Evolutionary conservation across 2,329 filamentous ascomycete genomes (phyloP).

Genomic region (Fusarium drepaniforme): DNA sequence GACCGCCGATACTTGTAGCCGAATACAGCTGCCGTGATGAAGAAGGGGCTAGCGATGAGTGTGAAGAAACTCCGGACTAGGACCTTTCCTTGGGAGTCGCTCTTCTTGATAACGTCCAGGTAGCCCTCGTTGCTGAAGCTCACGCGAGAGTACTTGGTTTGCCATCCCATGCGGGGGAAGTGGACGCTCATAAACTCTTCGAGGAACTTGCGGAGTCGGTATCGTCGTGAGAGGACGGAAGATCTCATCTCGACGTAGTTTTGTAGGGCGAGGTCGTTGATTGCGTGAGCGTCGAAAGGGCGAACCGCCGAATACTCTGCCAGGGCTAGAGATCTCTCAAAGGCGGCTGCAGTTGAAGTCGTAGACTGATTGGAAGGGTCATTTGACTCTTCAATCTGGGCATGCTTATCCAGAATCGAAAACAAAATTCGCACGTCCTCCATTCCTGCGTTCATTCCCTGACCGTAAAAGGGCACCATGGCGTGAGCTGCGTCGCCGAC

Average conservation of each 20-base stretch:
- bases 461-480: slow-evolving; percentile 98
- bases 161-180: slow-evolving; percentile 84
- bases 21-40: slow-evolving; percentile 40
- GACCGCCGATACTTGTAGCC: slow-evolving; percentile 45
- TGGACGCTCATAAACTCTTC: slow-evolving; percentile 87
- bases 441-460: slow-evolving; percentile 96
- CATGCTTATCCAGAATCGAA: slow-evolving; percentile 79
- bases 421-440: slow-evolving; percentile 95
- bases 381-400: slow-evolving; percentile 59
- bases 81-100: slow-evolving; percentile 75
- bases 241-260: slow-evolving; percentile 97
- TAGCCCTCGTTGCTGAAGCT: slow-evolving; percentile 96
- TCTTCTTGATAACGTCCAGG: slow-evolving; percentile 80
- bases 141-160: slow-evolving; percentile 91
- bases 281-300: slow-evolving; percentile 83
- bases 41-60: slow-evolving; percentile 49
- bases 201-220: slow-evolving; percentile 84
- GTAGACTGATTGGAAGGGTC: slow-evolving; percentile 51
- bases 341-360: slow-evolving; percentile 58
- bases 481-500: slow-evolving; percentile 95
- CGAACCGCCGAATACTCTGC: slow-evolving; percentile 81
- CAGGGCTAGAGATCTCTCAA: slow-evolving; percentile 74
- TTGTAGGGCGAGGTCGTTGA: slow-evolving; percentile 90
- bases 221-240: slow-evolving; percentile 82
- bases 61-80: slow-evolving; percentile 61